Base-by-base conservation (phyloP, 768 basidiomycete species). In the Serendipita sp. region DNA sequence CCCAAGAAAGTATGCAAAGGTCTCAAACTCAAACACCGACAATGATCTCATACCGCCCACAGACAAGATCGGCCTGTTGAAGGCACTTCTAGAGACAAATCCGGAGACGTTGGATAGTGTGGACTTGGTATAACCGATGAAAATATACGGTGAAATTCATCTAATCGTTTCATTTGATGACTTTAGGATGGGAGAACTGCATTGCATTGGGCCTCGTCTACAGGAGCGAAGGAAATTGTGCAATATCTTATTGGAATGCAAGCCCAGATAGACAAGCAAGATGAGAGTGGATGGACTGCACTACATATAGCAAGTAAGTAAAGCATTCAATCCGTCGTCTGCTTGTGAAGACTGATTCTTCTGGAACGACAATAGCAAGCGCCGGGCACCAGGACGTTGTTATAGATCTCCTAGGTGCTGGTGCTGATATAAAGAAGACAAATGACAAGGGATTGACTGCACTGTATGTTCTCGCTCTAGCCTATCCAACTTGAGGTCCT, bases 381-480 rank as follows among this genome's bases (percentile, higher is more conserved):
- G 88, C 89, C 58, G 92, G 92, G 3, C 81, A 87, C 63, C 84
- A 87, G 66, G 83, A 82, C 54, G 74, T 89, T 37, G 86, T 88
- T 24, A 79, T 79, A 67, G 88, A 90, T 73, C 78, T 94, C 44
- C 74, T 92, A 35, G 86, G 88, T 45, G 86, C 87, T 48, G 92
- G 89, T 7, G 89, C 89, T 65, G 83, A 93, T 73, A 81, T 92
- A 64, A 89, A 85, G 74, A 84, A 79, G 71, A 81, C 75, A 71
- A 94, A 91, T 68, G 83, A 86, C 70, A 92, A 92, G 74, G 90
- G 91, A 8, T 74, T 92, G 32, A 89, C 86, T 2, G 82, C 92
- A 44, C 72, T 96, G 92, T 93, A 73, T 73, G 87, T 75, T 16
- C 28, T 60, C 45, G 53, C 63, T 35, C 65, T 24, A 35, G 7